Evolutionary conservation across 495 filamentous ascomycete species (phyloP), one percentile per base, ranked within the genome.

Genomic region (Neurospora discreta): DNA sequence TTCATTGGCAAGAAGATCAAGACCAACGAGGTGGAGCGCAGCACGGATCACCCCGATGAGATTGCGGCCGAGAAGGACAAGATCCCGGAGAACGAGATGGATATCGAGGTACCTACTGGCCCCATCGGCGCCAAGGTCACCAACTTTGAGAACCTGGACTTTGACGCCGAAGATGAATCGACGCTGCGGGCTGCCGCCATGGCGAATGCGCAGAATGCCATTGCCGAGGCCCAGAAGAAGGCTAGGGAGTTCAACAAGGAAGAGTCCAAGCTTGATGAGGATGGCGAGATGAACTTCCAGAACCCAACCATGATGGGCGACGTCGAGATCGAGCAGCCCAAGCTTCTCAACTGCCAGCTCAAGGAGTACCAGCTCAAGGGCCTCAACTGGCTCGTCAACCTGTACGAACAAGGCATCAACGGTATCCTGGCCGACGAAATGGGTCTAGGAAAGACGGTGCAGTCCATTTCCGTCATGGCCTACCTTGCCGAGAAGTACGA

Each of bases 361-460:
- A 99, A 99, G 78, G 95, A 99, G 78, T 99, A 99, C 82, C 95
- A 99, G 83, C 81, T 99, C 77, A 99, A 99, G 83, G 95, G 95
- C 80, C 89, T 99, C 75, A 98, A 98, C 77, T 99, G 95, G 95
- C 90, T 99, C 30, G 96, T 96, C 82, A 98, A 99, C 80, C 84
- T 99, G 71, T 99, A 99, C 83, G 95, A 99, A 79, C 95, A 99
- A 80, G 95, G 95, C 80, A 99, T 99, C 90, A 99, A 99, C 84
- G 96, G 95, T 79, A 99, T 99, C 72, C 84, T 99, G 71, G 95
- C 95, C 75, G 95, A 99, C 77, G 95, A 99, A 84, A 99, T 99
- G 95, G 95, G 95, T 89, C 91, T 99, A 39, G 95, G 95, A 75
- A 99, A 99, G 82, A 99, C 95, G 20, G 93, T 99, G 26, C 95